Evolutionary conservation across 1,284 basidiomycete genomes (phyloP).

Genomic region (Cystobasidium slooffiae): DNA sequence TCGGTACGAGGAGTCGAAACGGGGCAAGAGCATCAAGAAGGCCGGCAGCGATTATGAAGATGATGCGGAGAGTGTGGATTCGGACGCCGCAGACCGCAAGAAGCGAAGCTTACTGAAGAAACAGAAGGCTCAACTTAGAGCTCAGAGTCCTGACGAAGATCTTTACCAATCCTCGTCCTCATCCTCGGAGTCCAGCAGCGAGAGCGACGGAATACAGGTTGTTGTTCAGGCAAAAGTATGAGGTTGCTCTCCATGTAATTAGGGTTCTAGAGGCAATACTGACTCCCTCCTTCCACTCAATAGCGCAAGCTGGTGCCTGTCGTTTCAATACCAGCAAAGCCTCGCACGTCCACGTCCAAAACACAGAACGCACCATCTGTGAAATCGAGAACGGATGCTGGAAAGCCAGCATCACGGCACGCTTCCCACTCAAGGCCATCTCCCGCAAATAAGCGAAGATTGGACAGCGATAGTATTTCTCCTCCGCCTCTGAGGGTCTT

Average conservation of each 20-base stretch:
- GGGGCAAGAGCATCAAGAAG: background rate
- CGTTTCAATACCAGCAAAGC: too few species aligned
- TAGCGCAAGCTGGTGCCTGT: too few species aligned
- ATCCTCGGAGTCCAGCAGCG: slow-evolving; percentile 8
- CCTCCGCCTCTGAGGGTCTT: too few species aligned
- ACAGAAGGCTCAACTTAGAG: slow-evolving; percentile 13
- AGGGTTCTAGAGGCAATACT: background rate
- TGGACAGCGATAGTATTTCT: too few species aligned
- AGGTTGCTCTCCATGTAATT: background rate
- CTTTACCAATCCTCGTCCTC: slow-evolving; percentile 13
- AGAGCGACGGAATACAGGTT: slow-evolving; percentile 32
- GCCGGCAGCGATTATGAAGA: background rate
- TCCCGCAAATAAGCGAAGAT: too few species aligned
- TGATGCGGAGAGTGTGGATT: slow-evolving; percentile 15
- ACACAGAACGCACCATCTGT: too few species aligned
- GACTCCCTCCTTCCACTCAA: background rate
- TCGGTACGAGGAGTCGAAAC: background rate
- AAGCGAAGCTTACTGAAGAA: slow-evolving; percentile 1
- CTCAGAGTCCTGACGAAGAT: slow-evolving; percentile 26
- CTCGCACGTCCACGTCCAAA: too few species aligned
- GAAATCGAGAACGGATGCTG: too few species aligned
- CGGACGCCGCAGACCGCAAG: background rate
- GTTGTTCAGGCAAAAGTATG: background rate
- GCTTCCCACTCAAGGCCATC: too few species aligned
- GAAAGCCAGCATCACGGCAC: too few species aligned